Evolutionary conservation across 495 filamentous ascomycete genomes (phyloP).

Genomic region (Pyrenopolyporus hunteri): DNA sequence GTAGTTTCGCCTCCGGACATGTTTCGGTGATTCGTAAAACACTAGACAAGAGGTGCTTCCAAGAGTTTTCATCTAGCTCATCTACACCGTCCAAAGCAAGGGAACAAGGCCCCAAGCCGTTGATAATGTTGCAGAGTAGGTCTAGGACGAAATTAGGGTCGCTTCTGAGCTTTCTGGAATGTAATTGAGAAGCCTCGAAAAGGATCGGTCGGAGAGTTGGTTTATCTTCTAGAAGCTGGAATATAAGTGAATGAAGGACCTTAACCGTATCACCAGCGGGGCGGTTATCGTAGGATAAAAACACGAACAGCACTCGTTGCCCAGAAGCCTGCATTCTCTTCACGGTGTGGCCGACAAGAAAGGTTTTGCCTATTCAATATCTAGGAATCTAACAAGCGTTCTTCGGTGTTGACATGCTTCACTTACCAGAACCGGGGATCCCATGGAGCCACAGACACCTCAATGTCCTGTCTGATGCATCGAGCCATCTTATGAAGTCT

Average conservation of each 20-base stretch:
- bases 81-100: conserved; percentile 18
- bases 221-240: conserved; percentile 16
- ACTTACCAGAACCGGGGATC: conserved; percentile 28
- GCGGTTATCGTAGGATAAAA: conserved; percentile 20
- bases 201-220: conserved; percentile 1
- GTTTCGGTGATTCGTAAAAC: conserved; percentile 9
- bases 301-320: conserved; percentile 10
- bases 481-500: conserved; percentile 13
- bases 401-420: no score
- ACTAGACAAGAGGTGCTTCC: conserved; percentile 12
- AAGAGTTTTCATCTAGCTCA: conserved; percentile 10
- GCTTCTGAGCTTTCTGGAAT: conserved; percentile 19
- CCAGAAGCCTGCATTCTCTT: conserved; percentile 1
- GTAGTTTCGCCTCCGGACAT: conserved; percentile 22
- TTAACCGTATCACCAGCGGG: conserved; percentile 5
- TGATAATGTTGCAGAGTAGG: conserved; percentile 15
- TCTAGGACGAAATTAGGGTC: conserved; percentile 6
- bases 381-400: no score
- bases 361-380: conserved; percentile 18
- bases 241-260: conserved; percentile 24
- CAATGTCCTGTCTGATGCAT: conserved; percentile 3
- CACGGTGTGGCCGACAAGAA: conserved; percentile 13
- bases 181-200: background rate
- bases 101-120: conserved; percentile 5
- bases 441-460: conserved; percentile 20